Evolutionary conservation across 2,329 filamentous ascomycete species (phyloP), one percentile per base, ranked within the genome.

Genomic region (Cyphellophora attinorum): DNA sequence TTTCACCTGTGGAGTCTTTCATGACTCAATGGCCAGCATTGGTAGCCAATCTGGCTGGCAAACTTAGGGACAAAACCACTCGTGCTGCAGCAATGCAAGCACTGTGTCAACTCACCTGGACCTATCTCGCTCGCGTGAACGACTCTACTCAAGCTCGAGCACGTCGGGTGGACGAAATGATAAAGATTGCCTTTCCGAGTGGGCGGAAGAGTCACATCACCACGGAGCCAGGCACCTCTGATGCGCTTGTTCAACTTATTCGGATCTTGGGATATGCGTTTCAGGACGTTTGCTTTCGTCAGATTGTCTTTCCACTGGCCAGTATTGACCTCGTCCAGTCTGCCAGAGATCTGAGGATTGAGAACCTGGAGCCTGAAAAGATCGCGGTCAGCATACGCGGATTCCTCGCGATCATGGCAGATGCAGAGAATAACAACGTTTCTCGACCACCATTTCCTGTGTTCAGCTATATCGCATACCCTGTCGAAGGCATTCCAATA

Each of bases 331-430:
- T 86, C n/a, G 91, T 95, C 54, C 69, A 74, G 17, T 75, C 78
- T 12, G 69, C 68, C 66, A 84, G 79, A 50, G 84, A 94, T 29
- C 63, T 91, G 27, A 86, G 77, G 52, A 82, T 95, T 17, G 91
- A 96, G 52, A 85, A 93, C 52, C 71, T 98, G 42, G 91, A 98
- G 42, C 91, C 93, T 1, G 93, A 98, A 53, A 81, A 85, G 50
- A 93, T 95, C 62, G 89, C 96, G n/a, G 83, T 98, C 48, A 91
- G 88, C 3, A 98, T 98, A 43, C 76, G 86, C 43, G 84, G 91
- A 3, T 98, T 96, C 54, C 68, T 98, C 17, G 84, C 82, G 19
- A 85, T 96, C 47, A 89, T 98, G 76, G 74, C 82, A 1, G 91
- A 98, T 55, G 67, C 96, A 16, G 91, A 98, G 57, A 89, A 81